These are phyloP conservation scores for Asterella californica DNA, from an alignment of 225 moss, liverwort and hornwort genomes.

Conservation along the genomic window DNA sequence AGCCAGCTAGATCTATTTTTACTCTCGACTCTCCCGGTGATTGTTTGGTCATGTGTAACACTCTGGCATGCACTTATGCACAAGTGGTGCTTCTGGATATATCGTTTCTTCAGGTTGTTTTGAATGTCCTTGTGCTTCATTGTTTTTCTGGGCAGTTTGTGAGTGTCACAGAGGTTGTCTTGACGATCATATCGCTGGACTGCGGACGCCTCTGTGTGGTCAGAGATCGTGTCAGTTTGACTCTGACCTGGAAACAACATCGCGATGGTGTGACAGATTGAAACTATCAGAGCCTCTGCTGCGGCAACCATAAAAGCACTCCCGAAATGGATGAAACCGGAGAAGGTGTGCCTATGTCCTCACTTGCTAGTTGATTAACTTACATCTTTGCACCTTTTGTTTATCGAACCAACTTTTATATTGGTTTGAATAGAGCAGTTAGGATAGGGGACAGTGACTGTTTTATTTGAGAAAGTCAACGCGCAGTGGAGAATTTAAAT, in stretches of 20 bases:
- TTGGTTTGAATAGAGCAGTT: no score
- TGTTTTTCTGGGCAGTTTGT: not conserved
- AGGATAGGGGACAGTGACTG: not conserved
- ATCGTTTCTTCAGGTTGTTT: not conserved
- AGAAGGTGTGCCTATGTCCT: constrained; percentile 30
- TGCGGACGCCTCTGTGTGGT: not conserved
- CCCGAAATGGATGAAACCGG: constrained; percentile 47
- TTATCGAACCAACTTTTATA: no score
- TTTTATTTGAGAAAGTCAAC: not conserved
- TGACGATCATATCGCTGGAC: not conserved
- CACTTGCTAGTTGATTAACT: not conserved
- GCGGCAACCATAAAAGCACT: constrained; percentile 25
- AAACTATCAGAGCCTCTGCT: not conserved
- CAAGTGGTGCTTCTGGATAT: not conserved
- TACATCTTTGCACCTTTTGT: not conserved
- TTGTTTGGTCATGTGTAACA: not conserved
- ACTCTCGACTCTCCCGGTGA: not conserved
- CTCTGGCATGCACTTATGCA: no score
- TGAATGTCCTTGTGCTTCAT: not conserved
- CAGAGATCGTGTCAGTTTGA: not conserved
- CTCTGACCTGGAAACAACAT: not conserved
- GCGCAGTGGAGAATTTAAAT: not conserved
- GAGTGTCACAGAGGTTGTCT: not conserved
- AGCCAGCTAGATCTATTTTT: not conserved
- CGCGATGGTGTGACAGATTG: not conserved